These are phyloP conservation scores for Ophiocordyceps unilateralis DNA, from an alignment of 2,329 filamentous ascomycete genomes.

Conservation along the genomic window DNA sequence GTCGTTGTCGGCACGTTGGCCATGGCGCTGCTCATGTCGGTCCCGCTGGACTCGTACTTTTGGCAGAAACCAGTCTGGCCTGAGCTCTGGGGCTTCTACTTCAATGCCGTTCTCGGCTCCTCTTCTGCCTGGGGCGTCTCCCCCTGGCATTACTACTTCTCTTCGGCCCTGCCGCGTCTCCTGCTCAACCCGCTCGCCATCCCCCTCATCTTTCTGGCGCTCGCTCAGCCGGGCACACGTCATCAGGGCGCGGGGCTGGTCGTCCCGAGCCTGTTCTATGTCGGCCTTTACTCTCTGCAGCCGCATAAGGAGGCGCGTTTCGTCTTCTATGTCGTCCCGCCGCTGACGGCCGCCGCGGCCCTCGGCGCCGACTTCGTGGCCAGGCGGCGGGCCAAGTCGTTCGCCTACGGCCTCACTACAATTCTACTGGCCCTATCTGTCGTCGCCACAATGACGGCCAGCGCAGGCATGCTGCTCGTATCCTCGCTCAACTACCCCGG, in stretches of 20 bases:
- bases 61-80: conserved; percentile 85
- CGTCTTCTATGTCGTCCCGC: conserved; percentile 73
- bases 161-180: conserved; percentile 63
- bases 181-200: conserved; percentile 61
- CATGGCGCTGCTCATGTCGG: conserved; percentile 50
- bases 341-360: conserved; percentile 61
- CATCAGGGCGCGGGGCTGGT: conserved; percentile 31
- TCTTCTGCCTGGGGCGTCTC: conserved; percentile 78
- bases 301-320: conserved; percentile 96
- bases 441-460: conserved; percentile 39
- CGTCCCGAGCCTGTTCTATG: conserved; percentile 52
- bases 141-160: conserved; percentile 76
- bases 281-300: conserved; percentile 67
- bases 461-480: conserved; percentile 51
- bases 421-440: conserved; percentile 41
- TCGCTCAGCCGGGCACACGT: conserved; percentile 27
- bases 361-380: conserved; percentile 57
- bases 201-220: conserved; percentile 34
- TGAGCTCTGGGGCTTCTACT: conserved; percentile 76
- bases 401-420: conserved; percentile 35
- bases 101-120: conserved; percentile 72
- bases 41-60: conserved; percentile 78
- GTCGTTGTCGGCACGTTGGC: conserved; percentile 47
- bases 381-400: conserved; percentile 43
- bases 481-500: conserved; percentile 91